Evolutionary conservation across 176 grass and related monocot genomes (phyloP).

Genomic region (Musa troglodytarum): DNA sequence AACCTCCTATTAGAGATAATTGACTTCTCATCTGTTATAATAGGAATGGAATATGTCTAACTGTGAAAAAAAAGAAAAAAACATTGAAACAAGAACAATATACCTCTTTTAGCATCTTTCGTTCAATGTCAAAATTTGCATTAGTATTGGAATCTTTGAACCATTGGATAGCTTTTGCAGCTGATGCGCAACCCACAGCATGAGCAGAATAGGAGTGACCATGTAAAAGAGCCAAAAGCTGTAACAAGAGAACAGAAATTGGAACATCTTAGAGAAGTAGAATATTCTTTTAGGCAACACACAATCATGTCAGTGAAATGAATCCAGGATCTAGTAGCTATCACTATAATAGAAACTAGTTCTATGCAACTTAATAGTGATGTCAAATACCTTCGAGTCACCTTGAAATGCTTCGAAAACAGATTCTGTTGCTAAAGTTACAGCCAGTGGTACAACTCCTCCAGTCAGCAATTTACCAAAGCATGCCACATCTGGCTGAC

Average conservation of each 20-base stretch:
- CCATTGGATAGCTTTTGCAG: slow-evolving; percentile 84
- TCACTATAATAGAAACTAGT: slow-evolving; percentile 9
- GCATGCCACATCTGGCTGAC: slow-evolving; percentile 78
- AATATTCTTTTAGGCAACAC: background rate
- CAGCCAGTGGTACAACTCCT: slow-evolving; percentile 74
- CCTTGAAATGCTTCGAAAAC: slow-evolving; percentile 77
- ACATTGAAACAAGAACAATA: slow-evolving; percentile 12
- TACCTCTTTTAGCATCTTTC: slow-evolving; percentile 69
- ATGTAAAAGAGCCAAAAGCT: slow-evolving; percentile 87
- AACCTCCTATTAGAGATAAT: background rate
- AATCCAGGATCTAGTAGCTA: slow-evolving; percentile 6
- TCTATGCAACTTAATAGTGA: background rate
- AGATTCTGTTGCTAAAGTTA: slow-evolving; percentile 65
- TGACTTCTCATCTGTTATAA: background rate
- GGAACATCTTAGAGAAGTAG: background rate
- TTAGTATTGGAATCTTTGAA: slow-evolving; percentile 67
- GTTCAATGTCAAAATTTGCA: slow-evolving; percentile 51
- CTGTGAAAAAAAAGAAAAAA: background rate
- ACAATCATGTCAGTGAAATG: slow-evolving; percentile 2
- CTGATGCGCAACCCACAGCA: slow-evolving; percentile 68
- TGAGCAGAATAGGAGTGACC: slow-evolving; percentile 94
- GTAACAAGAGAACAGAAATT: slow-evolving; percentile 5
- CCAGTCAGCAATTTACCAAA: slow-evolving; percentile 96
- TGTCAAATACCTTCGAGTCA: slow-evolving; percentile 61
- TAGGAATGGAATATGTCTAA: background rate